Percentiles rank a stretch among this genome's conserved stretches.
Evolutionary conservation across 75 land plant species (phyloP).

Genomic region (Pinus tabuliformis): DNA sequence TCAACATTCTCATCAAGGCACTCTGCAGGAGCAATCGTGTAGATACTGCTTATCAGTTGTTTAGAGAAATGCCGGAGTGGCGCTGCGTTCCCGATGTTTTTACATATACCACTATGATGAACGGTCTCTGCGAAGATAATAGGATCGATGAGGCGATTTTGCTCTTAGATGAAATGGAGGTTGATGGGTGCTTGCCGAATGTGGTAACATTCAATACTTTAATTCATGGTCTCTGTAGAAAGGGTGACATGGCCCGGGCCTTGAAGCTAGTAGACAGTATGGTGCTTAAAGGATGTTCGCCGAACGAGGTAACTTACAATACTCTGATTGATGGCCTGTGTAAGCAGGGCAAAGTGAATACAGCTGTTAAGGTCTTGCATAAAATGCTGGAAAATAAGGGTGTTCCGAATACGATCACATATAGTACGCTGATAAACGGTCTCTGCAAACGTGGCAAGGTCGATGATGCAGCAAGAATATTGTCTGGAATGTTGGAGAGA

Average conservation of each 20-base stretch:
- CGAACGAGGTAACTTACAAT: conserved; percentile 63
- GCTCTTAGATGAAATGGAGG: conserved; percentile 70
- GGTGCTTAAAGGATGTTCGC: conserved; percentile 64
- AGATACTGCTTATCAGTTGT: conserved; percentile 30
- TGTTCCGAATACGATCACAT: conserved; percentile 61
- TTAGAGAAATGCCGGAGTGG: conserved; percentile 38
- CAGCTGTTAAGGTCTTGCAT: conserved; percentile 41
- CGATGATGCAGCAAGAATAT: conserved; percentile 37
- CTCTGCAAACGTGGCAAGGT: conserved; percentile 56
- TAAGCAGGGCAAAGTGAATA: conserved; percentile 44
- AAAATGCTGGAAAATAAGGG: conserved; percentile 54
- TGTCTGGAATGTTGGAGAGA: conserved; percentile 48
- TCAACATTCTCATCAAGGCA: conserved; percentile 57
- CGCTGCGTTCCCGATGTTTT: conserved; percentile 45
- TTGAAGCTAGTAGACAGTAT: conserved; percentile 51
- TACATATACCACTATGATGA: conserved; percentile 60
- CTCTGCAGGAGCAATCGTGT: conserved; percentile 27
- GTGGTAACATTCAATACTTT: conserved; percentile 50
- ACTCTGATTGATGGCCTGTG: conserved; percentile 62
- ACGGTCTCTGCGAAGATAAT: conserved; percentile 43
- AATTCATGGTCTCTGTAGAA: conserved; percentile 46
- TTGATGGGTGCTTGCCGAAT: conserved; percentile 50
- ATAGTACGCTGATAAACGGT: conserved; percentile 67
- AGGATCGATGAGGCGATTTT: conserved; percentile 53
- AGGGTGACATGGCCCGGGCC: conserved; percentile 50